Evolutionary conservation across 2,329 filamentous ascomycete genomes (phyloP).

Genomic region (Colletotrichum sp.): DNA sequence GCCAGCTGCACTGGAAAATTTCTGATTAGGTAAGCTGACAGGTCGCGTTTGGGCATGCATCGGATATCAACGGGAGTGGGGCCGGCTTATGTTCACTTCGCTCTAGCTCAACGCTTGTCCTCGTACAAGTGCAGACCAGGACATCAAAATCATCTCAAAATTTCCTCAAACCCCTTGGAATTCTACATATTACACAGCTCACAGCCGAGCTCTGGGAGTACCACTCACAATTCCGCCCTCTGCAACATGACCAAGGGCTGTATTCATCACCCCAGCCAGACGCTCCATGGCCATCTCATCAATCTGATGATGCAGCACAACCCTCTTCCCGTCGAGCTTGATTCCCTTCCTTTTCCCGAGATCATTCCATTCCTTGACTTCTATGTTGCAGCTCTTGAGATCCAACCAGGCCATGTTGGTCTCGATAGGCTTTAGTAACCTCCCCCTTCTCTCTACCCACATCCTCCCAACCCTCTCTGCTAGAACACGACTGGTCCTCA

Average conservation of each 20-base stretch:
- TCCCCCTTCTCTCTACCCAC: slow-evolving; percentile 70
- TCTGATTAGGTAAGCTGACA: slow-evolving; percentile 4
- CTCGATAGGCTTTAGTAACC: slow-evolving; percentile 67
- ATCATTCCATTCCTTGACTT: not conserved
- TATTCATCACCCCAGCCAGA: not conserved
- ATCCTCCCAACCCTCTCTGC: slow-evolving; percentile 63
- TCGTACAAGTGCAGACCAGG: not conserved
- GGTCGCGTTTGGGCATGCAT: not conserved
- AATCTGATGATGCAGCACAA: slow-evolving; percentile 15
- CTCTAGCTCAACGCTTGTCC: not conserved
- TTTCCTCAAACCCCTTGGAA: not conserved
- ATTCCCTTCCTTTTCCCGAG: not conserved
- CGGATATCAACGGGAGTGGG: not conserved
- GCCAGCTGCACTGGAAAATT: slow-evolving; percentile 23
- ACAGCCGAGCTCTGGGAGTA: not conserved
- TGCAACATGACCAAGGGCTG: not conserved
- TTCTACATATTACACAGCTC: not conserved
- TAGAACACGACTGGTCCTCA: slow-evolving; percentile 58
- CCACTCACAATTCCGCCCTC: not conserved
- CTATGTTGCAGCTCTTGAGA: not conserved
- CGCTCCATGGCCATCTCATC: not conserved
- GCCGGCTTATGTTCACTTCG: not conserved
- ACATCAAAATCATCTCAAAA: not conserved
- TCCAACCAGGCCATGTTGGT: slow-evolving; percentile 80
- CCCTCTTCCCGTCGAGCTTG: slow-evolving; percentile 11